Conservation (phyloP, 352 stramenopile species). For the Pelagophyceae sp. region DNA sequence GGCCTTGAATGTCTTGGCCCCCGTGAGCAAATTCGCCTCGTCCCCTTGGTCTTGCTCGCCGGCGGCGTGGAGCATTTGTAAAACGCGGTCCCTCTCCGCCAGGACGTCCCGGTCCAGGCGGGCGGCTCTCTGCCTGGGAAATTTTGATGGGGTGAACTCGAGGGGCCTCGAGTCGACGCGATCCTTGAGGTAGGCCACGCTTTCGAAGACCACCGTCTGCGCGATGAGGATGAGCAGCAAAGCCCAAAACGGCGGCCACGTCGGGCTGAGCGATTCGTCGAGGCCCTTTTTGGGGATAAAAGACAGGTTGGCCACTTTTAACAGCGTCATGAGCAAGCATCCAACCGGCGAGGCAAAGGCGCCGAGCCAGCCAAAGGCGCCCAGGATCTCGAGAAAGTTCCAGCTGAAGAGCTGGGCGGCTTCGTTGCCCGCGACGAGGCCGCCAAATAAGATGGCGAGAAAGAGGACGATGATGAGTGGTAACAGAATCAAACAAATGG, state of each 20-base stretch:
- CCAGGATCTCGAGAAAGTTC: slow-evolving; percentile 1
- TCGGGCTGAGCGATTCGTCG: neutral
- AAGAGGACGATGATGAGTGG: neutral
- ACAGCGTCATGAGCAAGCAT: neutral
- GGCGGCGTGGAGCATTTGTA: neutral
- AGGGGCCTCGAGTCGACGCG: slow-evolving; percentile 6
- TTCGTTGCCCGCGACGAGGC: neutral
- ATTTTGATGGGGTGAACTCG: neutral
- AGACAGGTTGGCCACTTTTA: neutral
- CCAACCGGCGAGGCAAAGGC: neutral
- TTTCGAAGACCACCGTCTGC: neutral
- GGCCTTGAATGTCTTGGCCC: neutral
- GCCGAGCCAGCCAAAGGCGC: neutral
- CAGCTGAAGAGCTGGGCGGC: neutral
- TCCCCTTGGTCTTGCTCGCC: neutral
- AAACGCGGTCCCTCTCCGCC: neutral
- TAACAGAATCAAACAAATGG: neutral
- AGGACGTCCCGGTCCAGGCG: neutral
- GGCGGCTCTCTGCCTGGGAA: neutral
- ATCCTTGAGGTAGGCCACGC: neutral
- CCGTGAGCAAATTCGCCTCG: neutral
- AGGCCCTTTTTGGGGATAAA: neutral
- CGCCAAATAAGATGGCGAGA: neutral
- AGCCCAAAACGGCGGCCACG: slow-evolving; percentile 5
- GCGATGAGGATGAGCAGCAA: neutral